Percentiles rank a stretch among this genome's conserved stretches.
Evolutionary conservation across 2,329 filamentous ascomycete species (phyloP).

Genomic region (Pseudogymnoascus sp.): DNA sequence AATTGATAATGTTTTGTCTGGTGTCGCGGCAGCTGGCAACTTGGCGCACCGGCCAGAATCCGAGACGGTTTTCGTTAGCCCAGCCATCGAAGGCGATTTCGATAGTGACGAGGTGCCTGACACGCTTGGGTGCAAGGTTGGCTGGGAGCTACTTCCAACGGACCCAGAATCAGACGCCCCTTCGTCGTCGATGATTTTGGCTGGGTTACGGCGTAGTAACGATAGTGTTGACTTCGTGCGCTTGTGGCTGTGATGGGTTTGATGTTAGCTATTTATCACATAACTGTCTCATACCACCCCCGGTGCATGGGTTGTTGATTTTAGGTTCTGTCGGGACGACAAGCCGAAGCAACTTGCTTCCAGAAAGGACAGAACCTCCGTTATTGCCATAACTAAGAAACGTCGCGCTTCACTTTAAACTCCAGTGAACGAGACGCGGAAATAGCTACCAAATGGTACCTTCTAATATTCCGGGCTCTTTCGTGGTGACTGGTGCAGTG

Average conservation of each 20-base stretch:
- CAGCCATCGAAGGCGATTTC: conserved; percentile 25
- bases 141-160: conserved; percentile 19
- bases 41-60: conserved; percentile 16
- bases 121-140: conserved; percentile 22
- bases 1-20: conserved; percentile 46
- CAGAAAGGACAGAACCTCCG: not conserved
- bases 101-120: conserved; percentile 24
- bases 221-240: conserved; percentile 49
- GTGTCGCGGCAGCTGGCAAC: conserved; percentile 12
- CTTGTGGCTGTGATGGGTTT: conserved; percentile 32
- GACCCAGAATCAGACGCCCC: conserved; percentile 25
- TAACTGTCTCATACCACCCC: not conserved
- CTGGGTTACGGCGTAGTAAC: conserved; percentile 43
- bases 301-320: not conserved
- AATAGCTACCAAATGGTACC: not conserved
- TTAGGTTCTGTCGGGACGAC: not conserved
- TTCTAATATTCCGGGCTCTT: conserved; percentile 1
- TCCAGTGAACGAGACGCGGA: not conserved
- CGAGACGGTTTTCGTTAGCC: conserved; percentile 18
- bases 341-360: conserved; percentile 5
- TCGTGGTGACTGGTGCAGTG: not conserved
- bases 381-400: not conserved
- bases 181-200: conserved; percentile 25
- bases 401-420: not conserved
- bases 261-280: not conserved